Evolutionary conservation across 495 filamentous ascomycete genomes (phyloP), one percentile per base, ranked within the genome.

Genomic region (Immersiella caudata): DNA sequence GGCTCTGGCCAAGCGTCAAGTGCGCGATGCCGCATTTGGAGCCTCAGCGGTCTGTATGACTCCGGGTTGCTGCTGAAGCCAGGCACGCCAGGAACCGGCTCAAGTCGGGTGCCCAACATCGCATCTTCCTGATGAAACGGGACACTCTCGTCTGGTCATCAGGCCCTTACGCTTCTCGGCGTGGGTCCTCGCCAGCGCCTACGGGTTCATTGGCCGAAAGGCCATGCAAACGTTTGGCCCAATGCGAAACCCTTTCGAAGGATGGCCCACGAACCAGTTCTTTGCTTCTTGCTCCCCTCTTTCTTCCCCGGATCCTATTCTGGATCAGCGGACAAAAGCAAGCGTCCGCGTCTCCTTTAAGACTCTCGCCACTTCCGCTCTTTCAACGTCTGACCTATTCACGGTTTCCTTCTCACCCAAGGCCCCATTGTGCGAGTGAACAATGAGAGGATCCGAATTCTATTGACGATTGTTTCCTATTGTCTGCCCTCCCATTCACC

Each of bases 131-230:
- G 56, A 59, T 71, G 69, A 72, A 72, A 74, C 70, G 21, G 59
- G 36, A 40, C 50, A 24, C 26, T 35, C 50, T 40, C 49, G 64
- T 60, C 60, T 68, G 46, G 61, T 35, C 25, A 16, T 36, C 40
- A 40, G 35, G 14, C 27, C 60, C 36, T 35, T 25, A 21, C 27
- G 27, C 61, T 59, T 33, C 52, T 60, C 58, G 60, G 68, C 71
- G 21, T 71, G 71, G 54, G 57, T 63, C 59, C 36, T 55, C 52
- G 50, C 36, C 49, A 67, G 76, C 73, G 76, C 71, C 71, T 74
- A 78, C 64, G 40, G 70, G 67, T 74, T 76, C 71, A 78, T 78
- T 78, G 76, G 76, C 65, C 71, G 63, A 62, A 72, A 71, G 22
- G 20, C 29, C 59, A 67, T 63, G 51, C 68, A 75, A 71, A 75